Percentiles rank a stretch among this genome's conserved stretches.
Conservation (phyloP, 768 basidiomycete species). For the Dacryopinax spathularia region DNA sequence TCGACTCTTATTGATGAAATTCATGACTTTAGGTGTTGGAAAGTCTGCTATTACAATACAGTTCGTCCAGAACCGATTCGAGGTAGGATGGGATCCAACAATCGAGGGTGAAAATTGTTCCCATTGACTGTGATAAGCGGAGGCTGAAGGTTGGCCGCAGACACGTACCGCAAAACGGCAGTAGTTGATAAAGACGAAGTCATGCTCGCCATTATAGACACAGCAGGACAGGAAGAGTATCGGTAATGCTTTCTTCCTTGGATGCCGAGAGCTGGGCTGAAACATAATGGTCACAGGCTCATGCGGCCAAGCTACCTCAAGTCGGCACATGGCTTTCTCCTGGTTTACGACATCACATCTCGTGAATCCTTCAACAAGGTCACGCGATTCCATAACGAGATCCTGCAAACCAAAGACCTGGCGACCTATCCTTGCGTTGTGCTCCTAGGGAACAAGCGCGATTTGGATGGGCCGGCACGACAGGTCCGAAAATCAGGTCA, state of each 20-base stretch:
- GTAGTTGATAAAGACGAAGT: conserved; percentile 99
- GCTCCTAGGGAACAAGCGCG: conserved; percentile 95
- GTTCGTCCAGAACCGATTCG: conserved; percentile 91
- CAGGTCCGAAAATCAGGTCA: conserved; percentile 88
- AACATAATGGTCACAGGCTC: conserved; percentile 38
- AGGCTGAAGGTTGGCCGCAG: conserved; percentile 29
- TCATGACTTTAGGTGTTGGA: conserved; percentile 33
- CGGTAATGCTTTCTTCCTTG: conserved; percentile 41
- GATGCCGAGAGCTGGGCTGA: not conserved
- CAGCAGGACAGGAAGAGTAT: conserved; percentile 96
- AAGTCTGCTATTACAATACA: conserved; percentile 95
- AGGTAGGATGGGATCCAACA: conserved; percentile 87
- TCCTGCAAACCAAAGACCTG: conserved; percentile 90
- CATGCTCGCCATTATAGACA: conserved; percentile 88
- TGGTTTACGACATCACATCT: conserved; percentile 95
- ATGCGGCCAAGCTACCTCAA: conserved; percentile 99
- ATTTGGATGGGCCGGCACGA: conserved; percentile 86
- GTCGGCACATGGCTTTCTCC: conserved; percentile 92
- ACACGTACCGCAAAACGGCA: conserved; percentile 94
- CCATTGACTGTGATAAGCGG: not conserved
- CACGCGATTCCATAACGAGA: conserved; percentile 88
- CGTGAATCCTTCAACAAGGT: conserved; percentile 96
- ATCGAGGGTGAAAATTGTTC: conserved; percentile 54
- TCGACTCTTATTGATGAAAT: not conserved
- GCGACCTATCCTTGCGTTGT: conserved; percentile 81